Evolutionary conservation across 2,329 filamentous ascomycete species (phyloP).

Genomic region (Plenodomus biglobosus): DNA sequence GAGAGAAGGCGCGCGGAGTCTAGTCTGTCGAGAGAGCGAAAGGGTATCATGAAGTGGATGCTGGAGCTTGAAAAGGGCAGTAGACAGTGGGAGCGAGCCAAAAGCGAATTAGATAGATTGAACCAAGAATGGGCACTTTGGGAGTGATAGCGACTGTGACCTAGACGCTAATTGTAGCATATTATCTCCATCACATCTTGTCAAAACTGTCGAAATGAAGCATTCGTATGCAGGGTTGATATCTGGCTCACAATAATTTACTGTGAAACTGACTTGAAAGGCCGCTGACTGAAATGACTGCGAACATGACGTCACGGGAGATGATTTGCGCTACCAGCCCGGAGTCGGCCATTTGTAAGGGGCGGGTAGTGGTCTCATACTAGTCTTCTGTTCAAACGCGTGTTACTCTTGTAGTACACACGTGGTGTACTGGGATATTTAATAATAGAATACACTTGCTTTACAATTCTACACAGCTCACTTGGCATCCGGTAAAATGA

Average conservation of each 20-base stretch:
- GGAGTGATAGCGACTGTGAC: slow-evolving; percentile 23
- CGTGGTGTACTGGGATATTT: too few relatives aligned
- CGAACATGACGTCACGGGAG: background rate
- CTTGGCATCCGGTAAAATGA: background rate
- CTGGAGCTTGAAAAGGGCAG: slow-evolving; percentile 24
- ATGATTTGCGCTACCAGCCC: too few relatives aligned
- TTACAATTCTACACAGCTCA: background rate
- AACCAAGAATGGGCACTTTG: slow-evolving; percentile 36
- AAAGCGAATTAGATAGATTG: slow-evolving; percentile 24
- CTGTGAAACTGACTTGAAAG: too few relatives aligned
- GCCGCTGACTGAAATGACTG: background rate
- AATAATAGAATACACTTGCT: background rate
- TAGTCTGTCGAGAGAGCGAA: slow-evolving; percentile 50
- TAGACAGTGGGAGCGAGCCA: slow-evolving; percentile 30
- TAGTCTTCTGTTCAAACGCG: too few relatives aligned
- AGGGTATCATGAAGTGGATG: slow-evolving; percentile 35
- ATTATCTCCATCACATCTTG: too few relatives aligned
- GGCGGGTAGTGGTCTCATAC: too few relatives aligned
- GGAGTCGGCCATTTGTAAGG: background rate
- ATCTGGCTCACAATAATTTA: too few relatives aligned
- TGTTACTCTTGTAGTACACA: too few relatives aligned
- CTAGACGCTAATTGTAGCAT: too few relatives aligned
- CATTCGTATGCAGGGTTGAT: too few relatives aligned
- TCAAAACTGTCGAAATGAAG: too few relatives aligned
- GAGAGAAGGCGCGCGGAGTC: slow-evolving; percentile 46